Evolutionary conservation across 2,329 filamentous ascomycete species (phyloP).

Genomic region (Xylaria arbuscula): DNA sequence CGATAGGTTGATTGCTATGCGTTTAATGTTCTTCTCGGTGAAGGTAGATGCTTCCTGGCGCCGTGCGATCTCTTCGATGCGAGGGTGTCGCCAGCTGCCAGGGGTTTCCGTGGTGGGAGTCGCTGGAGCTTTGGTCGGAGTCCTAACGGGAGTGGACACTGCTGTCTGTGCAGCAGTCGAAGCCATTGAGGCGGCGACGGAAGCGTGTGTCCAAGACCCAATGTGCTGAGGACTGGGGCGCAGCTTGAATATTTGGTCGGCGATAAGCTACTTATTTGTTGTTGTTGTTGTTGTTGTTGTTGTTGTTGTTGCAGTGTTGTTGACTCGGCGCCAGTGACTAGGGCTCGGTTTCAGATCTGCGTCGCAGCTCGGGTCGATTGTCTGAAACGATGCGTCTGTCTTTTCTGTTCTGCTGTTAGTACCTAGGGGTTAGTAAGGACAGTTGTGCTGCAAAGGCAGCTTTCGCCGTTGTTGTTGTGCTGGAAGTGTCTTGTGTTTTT

Average conservation of each 20-base stretch:
- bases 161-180: conserved; percentile 52
- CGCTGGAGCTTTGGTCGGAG: conserved; percentile 50
- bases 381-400: background rate
- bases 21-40: conserved; percentile 77
- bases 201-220: background rate
- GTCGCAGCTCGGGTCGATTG: conserved; percentile 17
- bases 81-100: conserved; percentile 91
- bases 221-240: background rate
- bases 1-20: conserved; percentile 74
- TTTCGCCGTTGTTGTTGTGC: conserved; percentile 18
- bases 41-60: conserved; percentile 84
- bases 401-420: conserved; percentile 29
- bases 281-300: conserved; percentile 27
- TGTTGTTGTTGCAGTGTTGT: conserved; percentile 22
- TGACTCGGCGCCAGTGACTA: conserved; percentile 16
- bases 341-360: background rate
- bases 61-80: conserved; percentile 84
- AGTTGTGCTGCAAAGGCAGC: conserved; percentile 39
- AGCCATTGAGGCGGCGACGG: conserved; percentile 48
- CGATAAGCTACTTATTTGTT: conserved; percentile 10
- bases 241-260: background rate
- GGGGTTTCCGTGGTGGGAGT: conserved; percentile 63
- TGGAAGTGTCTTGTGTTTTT: conserved; percentile 32
- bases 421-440: conserved; percentile 37
- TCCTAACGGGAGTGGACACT: conserved; percentile 54